Base-by-base conservation (phyloP, 1,284 basidiomycete genomes). In the Mycena citricolor region DNA sequence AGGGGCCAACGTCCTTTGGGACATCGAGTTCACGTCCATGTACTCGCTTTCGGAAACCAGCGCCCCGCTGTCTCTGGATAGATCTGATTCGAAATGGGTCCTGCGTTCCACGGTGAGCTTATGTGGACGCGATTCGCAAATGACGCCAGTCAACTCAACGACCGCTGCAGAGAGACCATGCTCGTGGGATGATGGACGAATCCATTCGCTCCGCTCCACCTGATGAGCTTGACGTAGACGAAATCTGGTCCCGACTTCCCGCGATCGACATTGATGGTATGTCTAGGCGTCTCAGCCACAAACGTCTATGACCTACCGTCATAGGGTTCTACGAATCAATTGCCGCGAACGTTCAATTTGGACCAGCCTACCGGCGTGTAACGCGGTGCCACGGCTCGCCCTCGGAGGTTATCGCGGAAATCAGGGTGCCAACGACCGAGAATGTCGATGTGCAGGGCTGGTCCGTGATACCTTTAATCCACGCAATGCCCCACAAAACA, bases 1-100 rank as follows among this genome's bases (percentile, higher is more conserved):
- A 3, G 47, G 47, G 8, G 47, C 47, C 7, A 40, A 25, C 19
- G 25, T 26, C 29, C 16, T 49, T 3, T 31, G 47, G 31, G 42
- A 49, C 22, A 36, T 49, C 33, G 42, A 49, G 24, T 49, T 49
- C 22, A 19, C 36, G 16, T 49, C 47, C 13, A 41, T 49, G 22
- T 28, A 44, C 8, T 47, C 46, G 11, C 30, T 47, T 32, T 29
- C 24, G 8, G 28, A 28, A 21, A 14, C 31, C 17, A 22, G 13
- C 29, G 2, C 46, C 5, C 36, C 40, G 36, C 26, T 33, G 16
- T 14, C 31, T 21, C 29, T 46, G 16, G 38, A 39, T 21, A 32
- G 43, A 33, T 19, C 39, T 7, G 25, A 46, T 14, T 34, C 25
- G 32, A n/a, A 17, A 2, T 37, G 29, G 36, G 12, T 12, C 4